Conservation (phyloP, 169 alveolate genomes). For the Eimeria praecox region DNA sequence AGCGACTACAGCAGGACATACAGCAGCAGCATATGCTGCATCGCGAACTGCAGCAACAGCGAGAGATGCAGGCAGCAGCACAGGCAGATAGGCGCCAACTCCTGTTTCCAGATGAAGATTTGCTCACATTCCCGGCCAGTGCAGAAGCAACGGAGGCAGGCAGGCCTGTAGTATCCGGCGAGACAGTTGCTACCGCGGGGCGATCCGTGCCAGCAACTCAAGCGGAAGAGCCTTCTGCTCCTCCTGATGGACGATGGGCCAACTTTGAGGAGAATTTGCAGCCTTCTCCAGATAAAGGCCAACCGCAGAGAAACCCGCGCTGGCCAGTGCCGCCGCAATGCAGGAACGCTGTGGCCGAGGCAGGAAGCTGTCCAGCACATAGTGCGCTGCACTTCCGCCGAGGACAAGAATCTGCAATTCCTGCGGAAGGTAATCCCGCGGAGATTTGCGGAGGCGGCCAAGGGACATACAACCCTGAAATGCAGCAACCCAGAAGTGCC, state of each 20-base stretch:
- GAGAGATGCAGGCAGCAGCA: constrained; percentile 21
- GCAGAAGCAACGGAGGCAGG: constrained; percentile 29
- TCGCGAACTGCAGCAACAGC: constrained; percentile 34
- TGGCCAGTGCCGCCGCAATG: constrained; percentile 60
- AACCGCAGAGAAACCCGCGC: constrained; percentile 11
- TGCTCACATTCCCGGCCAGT: neutral
- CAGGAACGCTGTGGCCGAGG: neutral
- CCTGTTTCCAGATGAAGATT: constrained; percentile 64
- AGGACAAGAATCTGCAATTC: neutral
- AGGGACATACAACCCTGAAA: constrained; percentile 8
- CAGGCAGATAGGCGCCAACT: constrained; percentile 35
- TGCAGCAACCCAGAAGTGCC: constrained; percentile 29
- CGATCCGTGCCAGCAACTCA: constrained; percentile 4
- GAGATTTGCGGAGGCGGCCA: constrained; percentile 3
- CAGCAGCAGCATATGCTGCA: constrained; percentile 32
- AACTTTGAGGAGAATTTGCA: neutral
- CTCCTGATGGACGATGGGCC: constrained; percentile 38
- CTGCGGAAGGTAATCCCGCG: neutral
- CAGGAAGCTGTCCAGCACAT: neutral
- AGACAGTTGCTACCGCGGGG: neutral
- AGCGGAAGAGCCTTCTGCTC: neutral
- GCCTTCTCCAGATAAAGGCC: neutral
- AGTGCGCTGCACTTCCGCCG: neutral
- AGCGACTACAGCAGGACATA: constrained; percentile 27
- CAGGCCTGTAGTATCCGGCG: neutral